Base-by-base conservation (phyloP, 495 filamentous ascomycete genomes). In the Aspergillus panamensis region DNA sequence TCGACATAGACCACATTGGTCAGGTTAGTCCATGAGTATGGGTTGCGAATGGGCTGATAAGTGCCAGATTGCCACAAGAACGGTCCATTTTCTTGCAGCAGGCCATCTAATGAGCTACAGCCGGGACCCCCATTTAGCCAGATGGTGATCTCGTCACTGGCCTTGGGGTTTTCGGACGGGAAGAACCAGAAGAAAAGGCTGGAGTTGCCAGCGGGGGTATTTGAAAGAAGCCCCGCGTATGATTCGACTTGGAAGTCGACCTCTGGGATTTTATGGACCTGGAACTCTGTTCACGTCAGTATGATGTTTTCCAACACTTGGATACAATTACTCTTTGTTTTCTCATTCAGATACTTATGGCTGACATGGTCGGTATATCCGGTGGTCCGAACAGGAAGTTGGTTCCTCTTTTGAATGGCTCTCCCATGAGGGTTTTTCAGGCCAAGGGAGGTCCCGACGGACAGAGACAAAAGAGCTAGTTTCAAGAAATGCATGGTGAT, bases 151-250 rank as follows among this genome's bases (percentile, higher is more conserved):
- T 91, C 87, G 48, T 90, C 83, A 3, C 71, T 62, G 7, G 80
- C 74, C 5, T 62, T 63, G 5, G 77, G 74, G 42, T 87, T 85
- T 4, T 69, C 69, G 0, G 85, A 82, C 0, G 85, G 87, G 59
- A 88, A 90, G 71, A 86, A 90, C 88, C 89, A 92, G 66, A 89
- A 92, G 67, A 89, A 92, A n/a, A 92, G 69, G 47, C 78, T 77
- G 1, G 73, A 73, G 25, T 81, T 73, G 1, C 75, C 66, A 35
- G 78, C 62, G 4, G 70, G 70, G 3, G 80, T 82, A 57, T 91
- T 90, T n/a, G 88, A 81, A 7, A 93, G 67, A n/a, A 86, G 77
- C 16, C 88, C 88, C 25, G 88, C 83, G 61, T 91, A 92, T 0
- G 82, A 86, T 66, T 92, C 88, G 63, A 89, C 82, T 59, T 91